phyloP scores from a whole-genome alignment of 495 filamentous ascomycete species.

The Pseudotulostoma volvatum region DNA sequence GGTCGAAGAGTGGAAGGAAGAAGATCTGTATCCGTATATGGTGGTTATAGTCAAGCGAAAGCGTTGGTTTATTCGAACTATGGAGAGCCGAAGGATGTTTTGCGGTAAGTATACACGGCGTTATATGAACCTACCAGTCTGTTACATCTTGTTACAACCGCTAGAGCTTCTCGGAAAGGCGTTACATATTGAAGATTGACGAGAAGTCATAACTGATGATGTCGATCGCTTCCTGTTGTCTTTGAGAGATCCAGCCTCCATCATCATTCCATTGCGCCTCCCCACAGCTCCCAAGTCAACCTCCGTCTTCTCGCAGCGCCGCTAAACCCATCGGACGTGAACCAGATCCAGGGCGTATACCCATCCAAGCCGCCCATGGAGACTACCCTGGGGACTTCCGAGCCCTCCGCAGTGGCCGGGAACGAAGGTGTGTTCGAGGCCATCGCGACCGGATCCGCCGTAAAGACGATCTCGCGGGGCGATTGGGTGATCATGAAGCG shows the following conservation, averaged over 20 bases:
- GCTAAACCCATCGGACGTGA: constrained; percentile 95
- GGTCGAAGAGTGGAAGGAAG: constrained; percentile 3
- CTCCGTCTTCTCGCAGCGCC: constrained; percentile 71
- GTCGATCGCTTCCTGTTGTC: too few species aligned
- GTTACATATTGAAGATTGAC: too few species aligned
- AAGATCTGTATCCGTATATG: constrained; percentile 56
- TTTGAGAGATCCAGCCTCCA: constrained; percentile 42
- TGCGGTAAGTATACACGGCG: constrained; percentile 34
- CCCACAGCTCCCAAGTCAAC: constrained; percentile 42
- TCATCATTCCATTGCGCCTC: constrained; percentile 64
- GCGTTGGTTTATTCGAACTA: constrained; percentile 70
- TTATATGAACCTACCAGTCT: too few species aligned
- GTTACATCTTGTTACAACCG: too few species aligned
- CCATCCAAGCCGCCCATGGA: constrained; percentile 64
- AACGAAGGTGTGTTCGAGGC: constrained; percentile 92
- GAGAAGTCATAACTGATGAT: too few species aligned
- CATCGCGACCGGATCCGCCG: constrained; percentile 41
- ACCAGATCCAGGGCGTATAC: constrained; percentile 95
- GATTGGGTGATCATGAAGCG: constrained; percentile 84
- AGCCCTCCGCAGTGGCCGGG: constrained; percentile 60
- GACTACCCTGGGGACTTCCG: constrained; percentile 50
- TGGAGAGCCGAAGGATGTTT: constrained; percentile 70
- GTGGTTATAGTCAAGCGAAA: constrained; percentile 95
- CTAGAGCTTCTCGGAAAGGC: too few species aligned
- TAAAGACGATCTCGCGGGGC: constrained; percentile 42